phyloP scores from a whole-genome alignment of 2,329 filamentous ascomycete genomes.

The Pseudocercospora vitis region DNA sequence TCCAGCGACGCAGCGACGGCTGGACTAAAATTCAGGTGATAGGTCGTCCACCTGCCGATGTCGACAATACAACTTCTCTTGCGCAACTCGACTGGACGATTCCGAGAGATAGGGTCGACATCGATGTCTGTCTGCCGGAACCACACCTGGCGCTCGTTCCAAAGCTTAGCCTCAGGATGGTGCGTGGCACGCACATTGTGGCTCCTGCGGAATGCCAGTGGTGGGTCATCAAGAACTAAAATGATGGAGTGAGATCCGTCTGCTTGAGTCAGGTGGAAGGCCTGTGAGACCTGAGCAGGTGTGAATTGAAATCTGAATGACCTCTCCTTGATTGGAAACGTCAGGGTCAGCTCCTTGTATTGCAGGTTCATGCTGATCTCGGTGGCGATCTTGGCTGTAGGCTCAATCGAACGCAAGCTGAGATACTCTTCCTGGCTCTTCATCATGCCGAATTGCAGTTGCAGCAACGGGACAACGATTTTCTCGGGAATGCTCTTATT shows the following conservation, averaged over 20 bases:
- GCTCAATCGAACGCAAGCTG: slow-evolving; percentile 53
- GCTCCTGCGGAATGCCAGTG: slow-evolving; percentile 30
- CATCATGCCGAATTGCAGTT: slow-evolving; percentile 64
- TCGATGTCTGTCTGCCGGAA: slow-evolving; percentile 63
- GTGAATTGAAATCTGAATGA: slow-evolving; percentile 28
- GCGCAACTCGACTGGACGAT: slow-evolving; percentile 42
- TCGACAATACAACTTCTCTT: slow-evolving; percentile 58
- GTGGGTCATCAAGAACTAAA: slow-evolving; percentile 42
- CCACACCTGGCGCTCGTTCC: slow-evolving; percentile 60
- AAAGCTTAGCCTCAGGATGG: slow-evolving; percentile 43
- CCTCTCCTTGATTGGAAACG: slow-evolving; percentile 39
- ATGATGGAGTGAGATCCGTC: slow-evolving; percentile 32
- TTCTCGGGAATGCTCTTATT: slow-evolving; percentile 19
- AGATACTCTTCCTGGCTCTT: slow-evolving; percentile 58
- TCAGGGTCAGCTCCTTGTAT: slow-evolving; percentile 47
- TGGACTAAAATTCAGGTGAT: slow-evolving; percentile 51
- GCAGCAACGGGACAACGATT: slow-evolving; percentile 22
- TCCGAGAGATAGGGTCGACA: slow-evolving; percentile 32
- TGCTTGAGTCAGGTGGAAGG: slow-evolving; percentile 25
- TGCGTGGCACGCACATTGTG: slow-evolving; percentile 41
- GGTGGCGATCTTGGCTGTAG: slow-evolving; percentile 29
- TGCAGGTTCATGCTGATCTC: slow-evolving; percentile 46
- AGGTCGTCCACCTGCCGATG: slow-evolving; percentile 63
- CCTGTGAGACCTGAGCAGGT: slow-evolving; percentile 25
- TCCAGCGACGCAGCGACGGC: slow-evolving; percentile 11